Evolutionary conservation across 805 yeast genomes (phyloP), one percentile per base, ranked within the genome.

Genomic region (Ascoidea tarda): DNA sequence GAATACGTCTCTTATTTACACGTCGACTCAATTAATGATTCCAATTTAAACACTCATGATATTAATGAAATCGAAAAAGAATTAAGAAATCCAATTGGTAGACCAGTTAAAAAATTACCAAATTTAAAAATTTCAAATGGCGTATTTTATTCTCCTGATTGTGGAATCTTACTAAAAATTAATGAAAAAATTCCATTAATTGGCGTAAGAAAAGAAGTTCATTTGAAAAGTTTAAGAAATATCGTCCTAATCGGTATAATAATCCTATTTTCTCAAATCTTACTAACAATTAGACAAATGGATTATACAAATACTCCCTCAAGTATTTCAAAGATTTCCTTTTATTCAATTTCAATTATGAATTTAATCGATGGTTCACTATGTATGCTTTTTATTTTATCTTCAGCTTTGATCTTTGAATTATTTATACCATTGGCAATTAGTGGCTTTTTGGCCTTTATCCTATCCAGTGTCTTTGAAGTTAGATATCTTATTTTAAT

Each of bases 71-170:
- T 90, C 33, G 96, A 90, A 58, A 74, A 78, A 45, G 98, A 90
- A 63, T 66, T 89, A 21, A 63, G 58, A 8, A 70, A 75, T 56
- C 97, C 96, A 1, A 62, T 76, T n/a, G 97, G 97, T 0, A 70
- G 85, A 55, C 96, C 96, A 1, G 74, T 81, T 14, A 73, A 75
- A 16, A 54, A 61, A 1, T 62, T 82, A 5, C 96, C 96, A 0
- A 60, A 65, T 0, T 57, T 90, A 16, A 68, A 67, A 38, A 60
- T 90, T 6, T 63, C 74, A 1, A 66, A 74, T 8, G 88, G 84
- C 5, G 56, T 87, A 12, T 54, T 87, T 16, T 89, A 86, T 61
- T 87, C 96, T 0, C 97, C 97, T 0, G 96, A 90, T 62, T 90
- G 98, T 70, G 95, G 90, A 0, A 61, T 83, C 2, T 62, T 76